Base-by-base conservation (phyloP, 768 basidiomycete genomes). In the Tulasnella sp. region DNA sequence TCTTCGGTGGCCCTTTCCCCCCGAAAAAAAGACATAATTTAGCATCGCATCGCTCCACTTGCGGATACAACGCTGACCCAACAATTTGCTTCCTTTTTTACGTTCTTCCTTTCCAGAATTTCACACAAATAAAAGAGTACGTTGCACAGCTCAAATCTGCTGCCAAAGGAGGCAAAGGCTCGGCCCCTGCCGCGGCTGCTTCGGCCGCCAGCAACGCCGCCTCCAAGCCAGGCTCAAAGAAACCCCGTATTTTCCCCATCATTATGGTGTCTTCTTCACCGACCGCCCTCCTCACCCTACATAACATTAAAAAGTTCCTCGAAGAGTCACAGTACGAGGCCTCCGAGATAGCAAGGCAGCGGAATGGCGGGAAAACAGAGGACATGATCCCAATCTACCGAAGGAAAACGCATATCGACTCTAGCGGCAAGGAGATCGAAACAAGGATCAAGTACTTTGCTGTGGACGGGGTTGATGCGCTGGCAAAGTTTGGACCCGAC, bases 191-290 rank as follows among this genome's bases (percentile, higher is more conserved):
- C 5, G 80, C 85, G 48, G 78, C 88, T 6, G 46, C 84, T 2
- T 72, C 76, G 10, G n/a, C 74, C 29, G 75, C 61, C 44, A 70
- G 76, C n/a, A 39, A 51, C 39, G 29, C 51, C 70, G 13, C 29
- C 9, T 57, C 48, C 57, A 40, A 5, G 3, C 91, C 91, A 81
- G 88, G 88, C 79, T 88, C 89, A 2, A 89, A 91, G 42, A 94
- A 93, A 88, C 87, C 91, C 51, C 88, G 92, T 91, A 90, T 88
- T 82, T 92, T 92, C 84, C 97, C 97, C 0, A 99, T 99, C 82
- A 98, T 99, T 84, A 93, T 99, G 86, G 96, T 99, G 61, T 97
- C 96, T 0, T 97, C 96, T 0, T 96, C 93, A 20, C 96, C 96
- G 0, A 98, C 97, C 1, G 91, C 95, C 3, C 89, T 99, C 77